Evolutionary conservation across 2,329 filamentous ascomycete genomes (phyloP), one percentile per base, ranked within the genome.

Genomic region (Fusarium nurragi): DNA sequence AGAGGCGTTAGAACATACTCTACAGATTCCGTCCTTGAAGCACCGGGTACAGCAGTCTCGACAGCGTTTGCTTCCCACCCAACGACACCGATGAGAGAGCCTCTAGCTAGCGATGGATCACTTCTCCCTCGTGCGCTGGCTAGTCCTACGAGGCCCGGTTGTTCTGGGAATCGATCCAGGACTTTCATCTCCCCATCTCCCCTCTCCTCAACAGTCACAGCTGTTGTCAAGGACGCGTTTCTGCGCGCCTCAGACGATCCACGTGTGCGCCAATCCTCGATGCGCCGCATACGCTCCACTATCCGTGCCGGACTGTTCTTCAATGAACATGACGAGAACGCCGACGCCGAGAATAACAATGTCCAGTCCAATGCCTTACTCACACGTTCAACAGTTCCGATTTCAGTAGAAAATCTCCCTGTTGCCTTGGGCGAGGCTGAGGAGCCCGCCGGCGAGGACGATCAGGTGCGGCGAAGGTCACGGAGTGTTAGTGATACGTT

Each of bases 151-250:
- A 70, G 77, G 66, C 46, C 72, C 59, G 51, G 46, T 19, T 63
- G 72, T 26, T 48, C 53, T 23, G 55, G 56, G 67, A 62, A 74
- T 68, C 63, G 75, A 67, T 60, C 80, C 25, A 81, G 81, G 28
- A 79, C 81, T 3, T 81, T 88, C 34, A 85, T 87, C 60, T 87
- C 85, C 4, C 85, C 86, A 12, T 87, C 85, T 1, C 86, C 86
- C 0, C 78, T 88, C 30, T 86, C 85, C 3, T 86, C 85, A 0
- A 87, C 86, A 2, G 83, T 88, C 34, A 85, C 80, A 18, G 83
- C 84, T 0, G 84, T 86, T 1, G 83, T 88, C 39, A 83, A 84
- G 38, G 85, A 88, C 64, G 83, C 80, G 12, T 77, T 87, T 26
- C 77, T 86, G 3, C 77, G 82, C 12, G 79, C 80, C 28, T 77